Evolutionary conservation across 257 asterid species (phyloP).

Genomic region (Solanum dulcamara): DNA sequence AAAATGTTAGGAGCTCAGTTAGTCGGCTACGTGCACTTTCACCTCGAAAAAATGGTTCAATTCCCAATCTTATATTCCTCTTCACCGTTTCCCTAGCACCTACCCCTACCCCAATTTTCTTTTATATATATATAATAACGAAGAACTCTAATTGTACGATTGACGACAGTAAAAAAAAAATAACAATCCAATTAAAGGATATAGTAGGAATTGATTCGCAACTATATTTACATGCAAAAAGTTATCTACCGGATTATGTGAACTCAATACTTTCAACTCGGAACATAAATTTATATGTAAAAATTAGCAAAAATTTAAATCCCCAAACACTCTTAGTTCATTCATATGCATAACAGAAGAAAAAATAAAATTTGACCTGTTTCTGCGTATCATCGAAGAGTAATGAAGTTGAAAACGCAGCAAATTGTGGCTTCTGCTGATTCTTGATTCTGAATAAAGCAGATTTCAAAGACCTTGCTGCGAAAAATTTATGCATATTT

Average conservation of each 20-base stretch:
- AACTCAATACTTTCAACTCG: background rate
- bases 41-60: too few species aligned
- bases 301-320: background rate
- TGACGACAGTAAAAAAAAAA: background rate
- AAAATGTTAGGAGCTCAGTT: too few species aligned
- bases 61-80: too few species aligned
- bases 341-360: background rate
- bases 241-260: background rate
- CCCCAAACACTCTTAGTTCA: background rate
- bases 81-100: background rate
- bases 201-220: background rate
- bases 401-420: constrained; percentile 65
- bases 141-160: background rate
- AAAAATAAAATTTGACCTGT: constrained; percentile 35
- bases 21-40: too few species aligned
- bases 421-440: constrained; percentile 18
- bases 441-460: constrained; percentile 20
- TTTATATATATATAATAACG: too few species aligned
- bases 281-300: background rate
- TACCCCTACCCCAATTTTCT: background rate
- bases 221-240: background rate
- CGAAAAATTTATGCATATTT: constrained; percentile 52
- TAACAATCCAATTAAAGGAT: background rate
- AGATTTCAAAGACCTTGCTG: constrained; percentile 41
- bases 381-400: constrained; percentile 79